Evolutionary conservation across 352 stramenopile species (phyloP).

Genomic region (Pythium dissotocum): DNA sequence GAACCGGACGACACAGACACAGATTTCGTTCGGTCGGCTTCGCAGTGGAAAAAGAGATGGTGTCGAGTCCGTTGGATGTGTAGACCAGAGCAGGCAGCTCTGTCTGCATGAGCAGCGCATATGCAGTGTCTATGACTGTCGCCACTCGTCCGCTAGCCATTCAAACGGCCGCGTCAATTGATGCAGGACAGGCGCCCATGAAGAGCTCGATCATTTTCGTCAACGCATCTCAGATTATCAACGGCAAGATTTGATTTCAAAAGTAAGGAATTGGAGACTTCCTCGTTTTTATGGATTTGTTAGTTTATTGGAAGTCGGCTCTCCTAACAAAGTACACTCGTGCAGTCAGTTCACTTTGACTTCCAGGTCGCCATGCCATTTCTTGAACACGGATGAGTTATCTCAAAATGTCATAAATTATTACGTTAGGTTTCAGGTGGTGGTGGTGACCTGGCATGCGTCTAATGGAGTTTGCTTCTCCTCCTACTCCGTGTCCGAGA

Average conservation of each 20-base stretch:
- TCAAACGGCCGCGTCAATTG: neutral
- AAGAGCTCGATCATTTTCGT: neutral
- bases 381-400: neutral
- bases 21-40: slow-evolving; percentile 5
- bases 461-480: neutral
- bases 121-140: neutral
- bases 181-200: neutral
- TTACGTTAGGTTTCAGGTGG: slow-evolving; percentile 24
- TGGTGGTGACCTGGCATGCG: slow-evolving; percentile 7
- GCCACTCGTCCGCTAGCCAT: neutral
- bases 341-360: neutral
- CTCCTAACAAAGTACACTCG: neutral
- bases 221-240: neutral
- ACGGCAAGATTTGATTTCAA: neutral
- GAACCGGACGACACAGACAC: slow-evolving; percentile 7
- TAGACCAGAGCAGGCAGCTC: too few relatives aligned
- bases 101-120: too few relatives aligned
- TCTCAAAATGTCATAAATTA: slow-evolving; percentile 28
- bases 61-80: neutral
- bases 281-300: neutral
- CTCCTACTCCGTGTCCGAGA: slow-evolving; percentile 31
- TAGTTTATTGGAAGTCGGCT: neutral
- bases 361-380: neutral
- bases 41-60: neutral
- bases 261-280: neutral